A percentile compares a stretch with the other conserved stretches of the same genome.
These are phyloP conservation scores for Lipomyces mesembrius DNA, from an alignment of 805 yeast species.

Conservation along the genomic window DNA sequence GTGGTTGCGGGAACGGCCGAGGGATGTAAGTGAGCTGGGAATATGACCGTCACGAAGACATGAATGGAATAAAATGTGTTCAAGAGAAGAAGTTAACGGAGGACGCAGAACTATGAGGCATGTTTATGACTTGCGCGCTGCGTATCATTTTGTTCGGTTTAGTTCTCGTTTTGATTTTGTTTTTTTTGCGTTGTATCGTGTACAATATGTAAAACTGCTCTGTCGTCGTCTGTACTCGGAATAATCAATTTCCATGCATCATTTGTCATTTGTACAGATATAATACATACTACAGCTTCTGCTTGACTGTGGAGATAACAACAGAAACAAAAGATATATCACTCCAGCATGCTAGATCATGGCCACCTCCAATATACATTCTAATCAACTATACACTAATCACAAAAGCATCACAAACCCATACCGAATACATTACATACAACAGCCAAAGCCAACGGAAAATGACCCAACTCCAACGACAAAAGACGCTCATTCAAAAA, in stretches of 20 bases:
- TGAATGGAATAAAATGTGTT: background rate
- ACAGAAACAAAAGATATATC: background rate
- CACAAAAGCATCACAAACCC: background rate
- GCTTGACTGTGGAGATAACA: no score
- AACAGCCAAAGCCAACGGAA: slow-evolving; percentile 1
- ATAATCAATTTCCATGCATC: background rate
- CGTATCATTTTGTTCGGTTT: background rate
- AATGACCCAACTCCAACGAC: background rate
- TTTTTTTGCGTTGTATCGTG: background rate
- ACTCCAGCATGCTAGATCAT: background rate
- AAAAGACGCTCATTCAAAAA: background rate
- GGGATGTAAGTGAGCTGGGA: slow-evolving; percentile 1
- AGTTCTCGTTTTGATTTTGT: slow-evolving; percentile 4
- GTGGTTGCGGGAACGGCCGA: slow-evolving; percentile 75
- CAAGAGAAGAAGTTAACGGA: background rate
- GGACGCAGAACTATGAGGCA: background rate
- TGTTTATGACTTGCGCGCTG: background rate
- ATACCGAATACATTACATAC: background rate
- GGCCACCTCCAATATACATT: background rate
- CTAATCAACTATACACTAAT: background rate
- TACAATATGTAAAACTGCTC: slow-evolving; percentile 8
- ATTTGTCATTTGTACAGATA: background rate
- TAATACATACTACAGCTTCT: background rate
- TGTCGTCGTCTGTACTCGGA: background rate
- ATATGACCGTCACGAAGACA: background rate